Evolutionary conservation across 441 rosid genomes (phyloP), one percentile per base, ranked within the genome.

Genomic region (Codiaeum variegatum): DNA sequence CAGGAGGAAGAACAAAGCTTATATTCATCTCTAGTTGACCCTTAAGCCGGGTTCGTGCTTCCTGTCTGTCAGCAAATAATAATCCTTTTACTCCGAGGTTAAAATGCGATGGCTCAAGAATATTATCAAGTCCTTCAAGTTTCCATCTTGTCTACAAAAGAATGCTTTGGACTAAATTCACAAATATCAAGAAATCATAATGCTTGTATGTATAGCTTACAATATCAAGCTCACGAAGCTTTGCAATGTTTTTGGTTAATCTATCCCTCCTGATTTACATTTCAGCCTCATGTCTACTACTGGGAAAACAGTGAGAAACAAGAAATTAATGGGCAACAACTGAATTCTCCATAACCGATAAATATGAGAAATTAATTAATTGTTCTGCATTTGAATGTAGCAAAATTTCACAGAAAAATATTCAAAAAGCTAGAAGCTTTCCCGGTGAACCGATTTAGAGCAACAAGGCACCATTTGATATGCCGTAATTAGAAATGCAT

Each of bases 331-430:
- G 13, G 99, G 99, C 81, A 91, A 81, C 97, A 92, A 92, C 82
- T 84, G 90, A 77, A 91, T 83, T 65, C 97, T 94, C 96, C 99
- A 92, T 54, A n/a, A n/a, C n/a, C n/a, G n/a, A n/a, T n/a, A n/a
- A 62, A 62, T 3, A 62, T 10, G 23, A 55, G 60, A 55, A 55
- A 52, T 52, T 12, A 23, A 24, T 55, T 8, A 21, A 52, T 52
- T 52, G 58, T 6, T 52, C 7, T 52, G 23, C n/a, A 19, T 51
- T 18, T 18, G n/a, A 46, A 18, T 16, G 19, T 49, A 52, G 58
- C 10, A 21, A n/a, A 21, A 19, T 6, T 52, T 52, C 23, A 23
- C 58, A n/a, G 28, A n/a, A 24, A 52, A 23, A 23, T 52, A 5
- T n/a, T 52, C 12, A 52, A 12, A n/a, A 19, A 19, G 24, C 58